Percentiles rank a stretch among this genome's conserved stretches.
Conservation (phyloP, 2,329 filamentous ascomycete genomes). For the Epichloe amarillans region DNA sequence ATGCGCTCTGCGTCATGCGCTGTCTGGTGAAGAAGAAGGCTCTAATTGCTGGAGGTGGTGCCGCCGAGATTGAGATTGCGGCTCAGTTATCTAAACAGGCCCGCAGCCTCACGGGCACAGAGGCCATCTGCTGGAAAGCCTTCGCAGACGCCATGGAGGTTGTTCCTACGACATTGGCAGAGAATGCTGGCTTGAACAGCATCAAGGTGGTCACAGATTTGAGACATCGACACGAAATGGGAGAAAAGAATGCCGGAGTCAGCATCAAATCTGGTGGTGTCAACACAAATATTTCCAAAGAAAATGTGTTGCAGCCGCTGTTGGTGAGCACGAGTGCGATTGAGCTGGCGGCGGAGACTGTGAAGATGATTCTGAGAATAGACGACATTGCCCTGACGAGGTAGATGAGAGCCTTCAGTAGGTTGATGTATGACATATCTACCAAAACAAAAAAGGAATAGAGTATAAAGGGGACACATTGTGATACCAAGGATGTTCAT, state of each 20-base stretch:
- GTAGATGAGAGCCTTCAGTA: constrained; percentile 20
- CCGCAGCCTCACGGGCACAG: constrained; percentile 74
- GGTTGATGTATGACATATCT: constrained; percentile 25
- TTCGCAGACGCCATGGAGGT: constrained; percentile 97
- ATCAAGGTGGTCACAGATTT: constrained; percentile 98
- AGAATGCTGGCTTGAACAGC: constrained; percentile 94
- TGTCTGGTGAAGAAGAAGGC: constrained; percentile 99
- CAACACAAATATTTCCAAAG: constrained; percentile 90
- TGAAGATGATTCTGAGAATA: constrained; percentile 77
- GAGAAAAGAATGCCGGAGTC: constrained; percentile 90
- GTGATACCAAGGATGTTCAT: constrained; percentile 4
- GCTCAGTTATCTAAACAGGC: constrained; percentile 72
- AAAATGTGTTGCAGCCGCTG: constrained; percentile 92
- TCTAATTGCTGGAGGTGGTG: constrained; percentile 92
- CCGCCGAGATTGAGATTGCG: constrained; percentile 92
- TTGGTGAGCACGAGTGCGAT: constrained; percentile 96
- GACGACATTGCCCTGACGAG: constrained; percentile 53
- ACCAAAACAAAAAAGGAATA: constrained; percentile 8
- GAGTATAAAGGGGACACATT: constrained; percentile 5
- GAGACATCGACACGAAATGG: constrained; percentile 84
- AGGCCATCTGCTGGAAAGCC: constrained; percentile 97
- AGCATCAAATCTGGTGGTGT: constrained; percentile 97
- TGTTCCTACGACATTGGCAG: constrained; percentile 87
- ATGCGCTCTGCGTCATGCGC: constrained; percentile 92
- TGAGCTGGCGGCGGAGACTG: constrained; percentile 92